Conservation (phyloP, 495 filamentous ascomycete species). For the Bombardia bombarda region DNA sequence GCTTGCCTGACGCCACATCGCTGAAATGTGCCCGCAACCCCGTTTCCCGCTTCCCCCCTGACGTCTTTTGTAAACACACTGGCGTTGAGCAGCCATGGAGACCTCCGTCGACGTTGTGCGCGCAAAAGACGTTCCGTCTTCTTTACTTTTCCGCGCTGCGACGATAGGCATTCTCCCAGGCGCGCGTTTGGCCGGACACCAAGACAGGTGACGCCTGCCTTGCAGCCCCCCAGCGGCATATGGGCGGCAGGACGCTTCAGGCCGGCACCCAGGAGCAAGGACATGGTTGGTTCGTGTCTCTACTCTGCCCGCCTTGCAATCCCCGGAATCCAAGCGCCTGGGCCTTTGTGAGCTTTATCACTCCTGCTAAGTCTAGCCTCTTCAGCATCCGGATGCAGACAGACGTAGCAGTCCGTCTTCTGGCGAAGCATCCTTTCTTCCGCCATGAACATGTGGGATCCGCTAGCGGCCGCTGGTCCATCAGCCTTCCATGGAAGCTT, state of each 20-base stretch:
- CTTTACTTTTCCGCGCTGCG: background rate
- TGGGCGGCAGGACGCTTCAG: too few relatives aligned
- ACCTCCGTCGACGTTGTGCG: slow-evolving; percentile 1
- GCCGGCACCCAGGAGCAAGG: background rate
- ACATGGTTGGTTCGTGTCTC: background rate
- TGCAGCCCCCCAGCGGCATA: too few relatives aligned
- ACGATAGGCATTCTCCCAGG: background rate
- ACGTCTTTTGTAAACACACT: background rate
- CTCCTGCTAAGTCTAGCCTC: background rate
- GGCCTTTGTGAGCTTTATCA: background rate
- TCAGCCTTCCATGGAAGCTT: slow-evolving; percentile 3
- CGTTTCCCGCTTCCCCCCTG: slow-evolving; percentile 9
- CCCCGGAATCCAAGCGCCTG: background rate
- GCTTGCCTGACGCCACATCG: slow-evolving; percentile 10
- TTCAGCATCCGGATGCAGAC: background rate
- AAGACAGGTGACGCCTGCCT: background rate
- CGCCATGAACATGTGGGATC: slow-evolving; percentile 13
- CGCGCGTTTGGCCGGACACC: background rate
- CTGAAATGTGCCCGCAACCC: slow-evolving; percentile 20
- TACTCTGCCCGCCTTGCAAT: too few relatives aligned
- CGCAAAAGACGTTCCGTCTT: background rate
- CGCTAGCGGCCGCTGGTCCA: background rate
- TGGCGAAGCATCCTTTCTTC: slow-evolving; percentile 8
- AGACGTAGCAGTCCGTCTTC: background rate
- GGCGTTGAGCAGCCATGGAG: slow-evolving; percentile 6